Evolutionary conservation across 345 rosid genomes (phyloP).

Genomic region (Syzygium grande): DNA sequence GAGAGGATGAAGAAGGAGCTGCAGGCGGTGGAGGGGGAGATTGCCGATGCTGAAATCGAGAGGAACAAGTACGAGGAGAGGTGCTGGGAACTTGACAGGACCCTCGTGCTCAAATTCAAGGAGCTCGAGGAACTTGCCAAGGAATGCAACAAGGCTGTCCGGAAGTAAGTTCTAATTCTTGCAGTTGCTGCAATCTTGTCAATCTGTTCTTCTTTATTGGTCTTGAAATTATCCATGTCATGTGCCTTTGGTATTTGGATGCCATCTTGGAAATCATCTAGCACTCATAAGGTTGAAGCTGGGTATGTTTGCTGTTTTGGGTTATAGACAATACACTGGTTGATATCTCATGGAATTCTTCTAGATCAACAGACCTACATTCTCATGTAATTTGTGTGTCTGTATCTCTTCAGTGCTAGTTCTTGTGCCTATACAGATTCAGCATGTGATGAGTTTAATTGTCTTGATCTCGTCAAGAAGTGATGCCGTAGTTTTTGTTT

Average conservation of each 20-base stretch:
- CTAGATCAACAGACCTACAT: not conserved
- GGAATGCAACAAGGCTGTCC: constrained; percentile 69
- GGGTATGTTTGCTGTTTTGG: not conserved
- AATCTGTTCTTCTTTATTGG: not conserved
- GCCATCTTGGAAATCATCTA: not conserved
- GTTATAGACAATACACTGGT: not conserved
- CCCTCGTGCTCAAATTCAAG: constrained; percentile 40
- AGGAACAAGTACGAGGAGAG: constrained; percentile 74
- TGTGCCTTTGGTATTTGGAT: not conserved
- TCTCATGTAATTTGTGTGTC: not conserved
- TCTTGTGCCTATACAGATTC: not conserved
- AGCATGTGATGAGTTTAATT: not conserved
- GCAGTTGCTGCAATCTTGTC: not conserved
- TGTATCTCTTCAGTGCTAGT: not conserved
- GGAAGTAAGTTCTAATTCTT: constrained; percentile 26
- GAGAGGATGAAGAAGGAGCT: constrained; percentile 97
- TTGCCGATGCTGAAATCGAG: constrained; percentile 45
- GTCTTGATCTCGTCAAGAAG: not conserved
- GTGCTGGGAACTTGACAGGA: constrained; percentile 66
- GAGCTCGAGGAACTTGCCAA: constrained; percentile 56
- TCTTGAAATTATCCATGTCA: not conserved
- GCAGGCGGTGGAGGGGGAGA: constrained; percentile 77
- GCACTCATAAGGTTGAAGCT: not conserved
- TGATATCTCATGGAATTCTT: not conserved
- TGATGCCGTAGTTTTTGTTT: not conserved